Base-by-base conservation (phyloP, 1,284 basidiomycete species). In the Ganoderma resinaceum region DNA sequence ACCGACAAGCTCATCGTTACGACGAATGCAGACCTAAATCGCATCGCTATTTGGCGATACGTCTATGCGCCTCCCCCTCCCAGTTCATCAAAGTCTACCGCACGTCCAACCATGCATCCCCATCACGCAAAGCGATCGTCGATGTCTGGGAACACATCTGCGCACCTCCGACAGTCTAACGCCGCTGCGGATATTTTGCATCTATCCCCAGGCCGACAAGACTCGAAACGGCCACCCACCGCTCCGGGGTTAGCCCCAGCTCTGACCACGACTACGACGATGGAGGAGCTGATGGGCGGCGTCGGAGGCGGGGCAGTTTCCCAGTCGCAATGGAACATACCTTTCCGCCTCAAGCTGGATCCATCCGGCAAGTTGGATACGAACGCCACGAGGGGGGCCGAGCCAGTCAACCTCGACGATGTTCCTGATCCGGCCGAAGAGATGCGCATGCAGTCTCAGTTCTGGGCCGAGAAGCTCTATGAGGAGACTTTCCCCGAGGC, bases 41-140 rank as follows among this genome's bases (percentile, higher is more conserved):
- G 82, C 57, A 71, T 93, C 1, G 86, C 88, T 1, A 76, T 94
- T 42, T 94, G 92, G 93, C 84, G 90, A 62, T 94, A 93, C 76
- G 84, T 83, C 0, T 91, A 90, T 72, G 81, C 90, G 85, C 37
- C 73, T 66, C 66, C 85, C 86, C 71, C 80, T 81, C 3, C 87
- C 84, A 4, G 76, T 81, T 49, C 78, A 77, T 49, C 74, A 74
- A 35, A 72, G 60, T 33, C 76, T 62, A 40, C 59, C 20, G 61
- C 67, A 2, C 69, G 66, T 37, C 65, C 62, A 0, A 35, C 38
- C n/a, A 43, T 53, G 31, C 69, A 69, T 37, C 23, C 63, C 33
- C 69, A 69, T 16, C 71, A 68, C 46, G 58, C 63, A 59, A 74
- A 74, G 52, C 67, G 77, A 3, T 70, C 66, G 2, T 77, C 77